A percentile compares a stretch with the other conserved stretches of the same genome.
These are phyloP conservation scores for Prunus yedoensis DNA, from an alignment of 331 rosid species.

Conservation along the genomic window DNA sequence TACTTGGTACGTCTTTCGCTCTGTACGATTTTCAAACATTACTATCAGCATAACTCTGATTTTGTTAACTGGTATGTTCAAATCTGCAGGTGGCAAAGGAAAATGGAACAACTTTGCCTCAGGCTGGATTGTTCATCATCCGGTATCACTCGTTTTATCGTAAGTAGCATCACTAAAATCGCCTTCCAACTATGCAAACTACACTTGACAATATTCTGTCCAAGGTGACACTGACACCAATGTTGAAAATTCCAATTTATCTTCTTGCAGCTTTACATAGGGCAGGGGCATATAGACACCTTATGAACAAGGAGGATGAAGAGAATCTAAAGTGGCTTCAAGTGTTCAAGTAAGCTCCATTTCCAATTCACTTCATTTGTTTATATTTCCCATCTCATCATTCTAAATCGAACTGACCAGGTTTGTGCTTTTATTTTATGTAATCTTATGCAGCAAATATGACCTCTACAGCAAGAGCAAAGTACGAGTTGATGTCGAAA, in stretches of 20 bases:
- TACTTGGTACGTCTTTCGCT: constrained; percentile 49
- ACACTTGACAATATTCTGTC: background rate
- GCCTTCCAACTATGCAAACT: background rate
- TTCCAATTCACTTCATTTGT: background rate
- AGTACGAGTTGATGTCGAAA: constrained; percentile 51
- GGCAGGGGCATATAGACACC: constrained; percentile 61
- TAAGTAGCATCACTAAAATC: constrained; percentile 29
- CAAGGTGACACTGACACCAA: background rate
- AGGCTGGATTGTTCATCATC: constrained; percentile 67
- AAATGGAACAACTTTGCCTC: constrained; percentile 65
- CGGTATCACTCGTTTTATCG: constrained; percentile 84
- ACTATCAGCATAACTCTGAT: background rate
- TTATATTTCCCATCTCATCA: background rate
- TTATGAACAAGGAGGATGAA: constrained; percentile 69
- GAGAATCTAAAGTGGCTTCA: constrained; percentile 79
- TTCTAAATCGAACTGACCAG: background rate
- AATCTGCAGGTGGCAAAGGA: constrained; percentile 61
- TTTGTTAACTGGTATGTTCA: background rate
- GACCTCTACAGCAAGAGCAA: constrained; percentile 89
- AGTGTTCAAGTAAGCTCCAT: constrained; percentile 55
- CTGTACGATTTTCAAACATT: background rate
- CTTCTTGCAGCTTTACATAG: constrained; percentile 58
- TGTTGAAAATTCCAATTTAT: background rate
- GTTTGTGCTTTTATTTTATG: background rate
- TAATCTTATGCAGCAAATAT: constrained; percentile 52